Evolutionary conservation across 495 filamentous ascomycete species (phyloP), one percentile per base, ranked within the genome.

Genomic region (Lasiosphaeria miniovina): DNA sequence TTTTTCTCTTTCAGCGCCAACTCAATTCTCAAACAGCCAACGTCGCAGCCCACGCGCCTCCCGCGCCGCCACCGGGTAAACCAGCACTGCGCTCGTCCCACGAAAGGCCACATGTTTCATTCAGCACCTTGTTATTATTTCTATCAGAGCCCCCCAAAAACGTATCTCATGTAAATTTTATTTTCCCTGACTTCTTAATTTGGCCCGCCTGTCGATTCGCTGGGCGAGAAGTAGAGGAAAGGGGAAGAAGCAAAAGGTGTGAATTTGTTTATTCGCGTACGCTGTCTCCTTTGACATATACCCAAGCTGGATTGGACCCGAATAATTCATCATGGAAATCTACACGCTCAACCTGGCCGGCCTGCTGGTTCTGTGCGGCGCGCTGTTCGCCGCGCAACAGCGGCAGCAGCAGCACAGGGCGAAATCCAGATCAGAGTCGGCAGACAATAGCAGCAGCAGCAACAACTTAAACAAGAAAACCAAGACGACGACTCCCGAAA

Each of bases 351-450:
- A 68, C 58, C 58, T 71, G 12, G 36, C 60, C 36, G 52, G 41
- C 59, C 65, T 71, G 34, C 61, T 71, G 17, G 58, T 49, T 7
- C 60, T 71, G 55, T 68, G 65, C 63, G 61, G 48, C 48, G 61
- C 43, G 38, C 60, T 71, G 32, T 68, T 71, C 53, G n/a, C 52
- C 10, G 35, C 49, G 8, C 54, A 63, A 31, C 52, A 36, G 17
- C 43, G 43, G 43, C 5, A 36, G 4, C 50, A 24, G 45, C 15
- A 46, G 43, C 8, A 46, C 12, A n/a, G 15, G 11, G 43, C 24
- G 2, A 2, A 24, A 24, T 24, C 24, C 24, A 24, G 24, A 24
- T 24, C 24, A 24, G 24, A 24, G 24, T 24, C 24, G 24, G 2
- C 24, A 24, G 24, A 24, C 24, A 24, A 24, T 24, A 24, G 24